phyloP scores from a whole-genome alignment of 2,329 filamentous ascomycete species.

The Penicillium glabrum region DNA sequence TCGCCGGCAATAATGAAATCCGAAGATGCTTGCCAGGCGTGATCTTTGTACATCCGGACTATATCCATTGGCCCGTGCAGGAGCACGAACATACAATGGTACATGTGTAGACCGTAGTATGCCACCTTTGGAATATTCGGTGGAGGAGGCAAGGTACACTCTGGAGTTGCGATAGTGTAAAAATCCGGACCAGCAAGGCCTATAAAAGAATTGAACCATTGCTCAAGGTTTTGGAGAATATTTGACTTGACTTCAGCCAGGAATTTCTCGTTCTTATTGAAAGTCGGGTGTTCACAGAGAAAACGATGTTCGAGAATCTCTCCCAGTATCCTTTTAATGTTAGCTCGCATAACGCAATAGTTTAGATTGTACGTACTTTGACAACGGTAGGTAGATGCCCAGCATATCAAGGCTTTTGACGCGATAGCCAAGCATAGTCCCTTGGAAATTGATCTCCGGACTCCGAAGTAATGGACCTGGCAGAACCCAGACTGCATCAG shows the following conservation, averaged over 20 bases:
- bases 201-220: background rate
- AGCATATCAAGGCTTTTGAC: background rate
- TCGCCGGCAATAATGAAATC: background rate
- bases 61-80: constrained; percentile 1
- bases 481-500: background rate
- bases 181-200: background rate
- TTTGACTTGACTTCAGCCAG: background rate
- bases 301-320: constrained; percentile 1
- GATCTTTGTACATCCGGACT: constrained; percentile 1
- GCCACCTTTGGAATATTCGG: background rate
- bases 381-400: background rate
- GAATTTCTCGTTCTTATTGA: background rate
- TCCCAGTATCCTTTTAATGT: background rate
- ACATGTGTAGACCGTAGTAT: constrained; percentile 1
- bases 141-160: background rate
- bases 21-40: background rate
- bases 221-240: background rate
- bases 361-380: background rate
- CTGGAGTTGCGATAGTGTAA: background rate
- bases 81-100: constrained; percentile 1
- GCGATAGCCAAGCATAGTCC: background rate
- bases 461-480: background rate
- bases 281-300: background rate
- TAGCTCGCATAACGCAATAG: background rate
- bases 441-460: background rate